A percentile compares a stretch with the other conserved stretches of the same genome.
phyloP scores from a whole-genome alignment of 192 early-diverging fungal genomes.

The Coemansia sp. region DNA sequence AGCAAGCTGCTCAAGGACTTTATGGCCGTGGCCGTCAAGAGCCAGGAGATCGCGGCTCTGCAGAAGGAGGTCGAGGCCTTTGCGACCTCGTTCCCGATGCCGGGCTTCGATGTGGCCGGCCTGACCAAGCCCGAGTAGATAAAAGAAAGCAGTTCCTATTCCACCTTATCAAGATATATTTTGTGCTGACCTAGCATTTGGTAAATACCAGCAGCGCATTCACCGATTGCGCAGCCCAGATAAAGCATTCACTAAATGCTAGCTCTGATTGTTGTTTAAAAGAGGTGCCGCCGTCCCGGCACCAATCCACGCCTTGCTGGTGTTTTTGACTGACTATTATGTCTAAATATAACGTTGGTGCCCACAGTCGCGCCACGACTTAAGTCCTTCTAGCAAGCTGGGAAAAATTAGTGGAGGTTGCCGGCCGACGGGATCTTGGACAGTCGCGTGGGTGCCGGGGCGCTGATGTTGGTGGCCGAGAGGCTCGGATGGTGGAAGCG shows the following conservation, averaged over 20 bases:
- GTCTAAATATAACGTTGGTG: no score
- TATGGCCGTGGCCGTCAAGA: constrained; percentile 71
- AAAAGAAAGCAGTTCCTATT: no score
- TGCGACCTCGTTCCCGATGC: constrained; percentile 95
- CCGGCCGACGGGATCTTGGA: constrained; percentile 2
- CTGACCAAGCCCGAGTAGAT: constrained; percentile 49
- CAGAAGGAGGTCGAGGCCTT: constrained; percentile 88
- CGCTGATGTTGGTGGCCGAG: constrained; percentile 19
- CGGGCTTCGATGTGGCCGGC: constrained; percentile 66
- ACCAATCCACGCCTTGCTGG: no score
- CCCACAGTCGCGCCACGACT: no score
- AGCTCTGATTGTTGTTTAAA: no score
- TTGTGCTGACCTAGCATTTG: not conserved
- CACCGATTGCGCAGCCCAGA: no score
- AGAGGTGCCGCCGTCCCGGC: no score
- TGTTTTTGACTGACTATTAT: no score
- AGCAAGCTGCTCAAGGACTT: constrained; percentile 99
- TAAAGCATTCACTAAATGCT: no score
- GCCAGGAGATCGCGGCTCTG: constrained; percentile 76
- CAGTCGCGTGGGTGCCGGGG: not conserved
- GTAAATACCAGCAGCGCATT: not conserved
- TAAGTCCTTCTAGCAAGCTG: no score
- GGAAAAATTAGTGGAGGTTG: constrained; percentile 7
- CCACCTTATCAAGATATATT: no score
- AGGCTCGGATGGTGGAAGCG: constrained; percentile 36